Base-by-base conservation (phyloP, 1,284 basidiomycete genomes). In the Retiboletus flavoniger region DNA sequence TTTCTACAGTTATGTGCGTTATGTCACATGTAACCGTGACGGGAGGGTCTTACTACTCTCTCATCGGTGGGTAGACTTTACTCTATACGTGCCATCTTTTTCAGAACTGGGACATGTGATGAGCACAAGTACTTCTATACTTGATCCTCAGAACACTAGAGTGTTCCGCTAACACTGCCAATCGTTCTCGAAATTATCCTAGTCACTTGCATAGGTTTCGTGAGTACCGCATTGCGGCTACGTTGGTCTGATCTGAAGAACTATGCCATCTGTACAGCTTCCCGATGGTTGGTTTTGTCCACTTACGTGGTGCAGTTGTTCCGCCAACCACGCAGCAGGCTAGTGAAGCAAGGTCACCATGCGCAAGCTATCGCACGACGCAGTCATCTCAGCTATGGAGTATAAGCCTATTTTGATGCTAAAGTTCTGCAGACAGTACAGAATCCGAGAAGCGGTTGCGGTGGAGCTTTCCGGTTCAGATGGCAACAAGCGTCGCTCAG, bases 131-230 rank as follows among this genome's bases (percentile, higher is more conserved):
- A 78, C 63, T 82, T 77, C 76, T 67, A 74, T 9, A 66, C 69
- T 16, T 64, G 63, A 9, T 80, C 78, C 17, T 80, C 80, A 4
- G 79, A 81, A 3, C 80, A 84, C 64, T 85, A 84, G 84, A 70
- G 84, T 55, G 79, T 83, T 31, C 85, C 85, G 3, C 78, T 87
- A 40, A 81, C 82, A 1, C 68, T 88, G 29, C 86, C 88, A 63
- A 80, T 83, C 50, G 46, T 82, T 9, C 78, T 87, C 54, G 84
- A 84, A 8, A 50, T 82, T 16, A 71, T 85, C 50, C 80, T 87
- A 74, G 75, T 85, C 45, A 50, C 74, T 49, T 75, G 75, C 29
- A 80, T 85, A 31, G 66, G 65, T 14, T 78, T 82, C 62, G 79
- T 84, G 58, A 63, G 52, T 31, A 13, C 29, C 19, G 7, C 28